Evolutionary conservation across 805 yeast species (phyloP), one percentile per base, ranked within the genome.

Genomic region (Candida railenensis): DNA sequence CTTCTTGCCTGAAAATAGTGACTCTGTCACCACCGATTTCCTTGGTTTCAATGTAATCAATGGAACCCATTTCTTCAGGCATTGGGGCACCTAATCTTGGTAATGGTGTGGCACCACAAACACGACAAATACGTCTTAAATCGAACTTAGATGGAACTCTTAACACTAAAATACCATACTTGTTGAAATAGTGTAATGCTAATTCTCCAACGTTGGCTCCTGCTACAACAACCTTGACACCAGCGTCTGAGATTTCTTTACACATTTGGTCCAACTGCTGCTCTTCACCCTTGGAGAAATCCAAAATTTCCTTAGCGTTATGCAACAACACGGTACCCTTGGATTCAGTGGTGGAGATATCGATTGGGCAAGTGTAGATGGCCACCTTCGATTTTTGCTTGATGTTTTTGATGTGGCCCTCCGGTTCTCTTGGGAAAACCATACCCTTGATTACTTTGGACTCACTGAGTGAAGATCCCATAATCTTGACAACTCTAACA

Each of bases 341-440:
- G 19, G 98, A 92, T 72, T 94, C 99, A n/a, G 99, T 91, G 50
- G 90, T 85, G 12, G 97, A 85, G 50, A 89, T 89, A 69, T 94
- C 99, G 46, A 94, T 82, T 22, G 98, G 97, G 66, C 96, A 85
- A 7, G 96, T 89, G 73, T 77, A 94, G 2, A 90, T 91, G 8
- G 88, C 99, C 40, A 94, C 98, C 65, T 89, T 90, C 15, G 95
- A 82, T 56, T 77, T 82, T 18, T 47, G 40, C 8, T 58, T 63
- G 47, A 86, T 71, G 51, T 83, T 78, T 63, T 89, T 89, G 42
- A 91, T 69, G 54, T 82, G 83, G 14, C 97, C 95, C 66, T 92
- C 98, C n/a, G 98, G 97, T 66, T 90, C 96, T 58, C 95, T 81
- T 55, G 96, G 96, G 78, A 94, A 92, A 34, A 94, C 97, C 99